A percentile compares a stretch with the other conserved stretches of the same genome.
phyloP scores from a whole-genome alignment of 257 asterid genomes.

The Echites panduratus region DNA sequence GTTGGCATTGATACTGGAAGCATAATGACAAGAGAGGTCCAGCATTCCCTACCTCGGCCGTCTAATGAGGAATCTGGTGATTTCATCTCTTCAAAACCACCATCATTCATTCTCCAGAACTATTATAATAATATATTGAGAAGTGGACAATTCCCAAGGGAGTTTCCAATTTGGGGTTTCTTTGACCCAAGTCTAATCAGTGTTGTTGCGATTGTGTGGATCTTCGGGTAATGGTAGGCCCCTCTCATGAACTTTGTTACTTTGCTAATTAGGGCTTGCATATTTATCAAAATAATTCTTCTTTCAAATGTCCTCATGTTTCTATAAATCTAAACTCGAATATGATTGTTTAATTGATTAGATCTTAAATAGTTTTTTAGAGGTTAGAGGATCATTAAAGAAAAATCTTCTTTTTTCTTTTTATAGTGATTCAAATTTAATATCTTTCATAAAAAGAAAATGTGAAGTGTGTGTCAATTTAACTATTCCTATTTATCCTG shows the following conservation, averaged over 20 bases:
- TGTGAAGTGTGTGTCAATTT: no score
- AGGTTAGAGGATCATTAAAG: no score
- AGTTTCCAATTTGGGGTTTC: constrained; percentile 28
- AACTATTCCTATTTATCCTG: no score
- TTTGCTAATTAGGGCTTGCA: no score
- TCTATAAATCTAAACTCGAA: no score
- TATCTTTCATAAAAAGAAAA: no score
- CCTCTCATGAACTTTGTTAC: background rate
- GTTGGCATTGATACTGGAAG: constrained; percentile 49
- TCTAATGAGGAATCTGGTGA: constrained; percentile 77
- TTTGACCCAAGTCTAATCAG: constrained; percentile 30
- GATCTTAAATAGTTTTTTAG: no score
- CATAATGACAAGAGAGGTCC: constrained; percentile 50
- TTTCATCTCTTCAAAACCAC: constrained; percentile 47
- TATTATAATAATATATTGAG: background rate
- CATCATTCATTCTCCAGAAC: constrained; percentile 14
- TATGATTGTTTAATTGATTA: no score
- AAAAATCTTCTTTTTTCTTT: no score
- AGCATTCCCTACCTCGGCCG: constrained; percentile 55
- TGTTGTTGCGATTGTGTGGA: constrained; percentile 26
- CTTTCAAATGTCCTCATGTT: no score
- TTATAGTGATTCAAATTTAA: no score
- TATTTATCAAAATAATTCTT: no score
- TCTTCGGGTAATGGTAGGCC: constrained; percentile 23
- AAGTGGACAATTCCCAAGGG: constrained; percentile 18